Base-by-base conservation (phyloP, 805 yeast genomes). In the Lipomyces yamadae region DNA sequence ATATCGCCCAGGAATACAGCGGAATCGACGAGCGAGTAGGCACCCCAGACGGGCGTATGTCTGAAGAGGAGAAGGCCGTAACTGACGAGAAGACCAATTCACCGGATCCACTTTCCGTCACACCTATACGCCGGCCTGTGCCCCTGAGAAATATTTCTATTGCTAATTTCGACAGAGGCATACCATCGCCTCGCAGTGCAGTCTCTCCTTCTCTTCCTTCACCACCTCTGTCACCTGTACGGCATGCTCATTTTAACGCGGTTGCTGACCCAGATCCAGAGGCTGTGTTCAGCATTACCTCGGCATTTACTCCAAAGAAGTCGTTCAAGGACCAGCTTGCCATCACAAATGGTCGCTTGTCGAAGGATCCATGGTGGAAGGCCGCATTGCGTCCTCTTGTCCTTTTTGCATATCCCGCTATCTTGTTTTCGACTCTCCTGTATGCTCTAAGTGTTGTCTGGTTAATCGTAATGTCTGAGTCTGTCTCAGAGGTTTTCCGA, bases 381-480 rank as follows among this genome's bases (percentile, higher is more conserved):
- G 83, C 85, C 5, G 82, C 84, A 11, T 68, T 84, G 24, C 77
- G 90, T 55, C 90, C 90, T 1, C 81, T 86, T 66, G 80, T 82
- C 33, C 78, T 86, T 4, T 72, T 77, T 34, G 61, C 72, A 4
- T 86, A 86, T 73, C 88, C 89, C 0, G 77, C 84, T 0, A 78
- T 86, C 18, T 72, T 84, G 3, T 86, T 80, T 72, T 83, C 87
- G 0, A 78, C 88, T 0, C 72, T 86, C 7, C 74, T 84, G 2
- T 86, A 86, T 73, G 78, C 86, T 0, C 77, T 86, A 61, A 85
- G 88, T 15, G 87, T 86, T 29, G 87, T 86, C 24, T 86, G 89
- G 89, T 81, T 86, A 57, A 86, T 86, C 73, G 83, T 86, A 37
- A 82, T 86, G 57, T 84, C 88, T 1, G 89, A 86, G 72, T 80